A percentile compares a stretch with the other conserved stretches of the same genome.
Conservation (phyloP, 2,329 filamentous ascomycete genomes). For the Sclerotinia sclerotiorum region DNA sequence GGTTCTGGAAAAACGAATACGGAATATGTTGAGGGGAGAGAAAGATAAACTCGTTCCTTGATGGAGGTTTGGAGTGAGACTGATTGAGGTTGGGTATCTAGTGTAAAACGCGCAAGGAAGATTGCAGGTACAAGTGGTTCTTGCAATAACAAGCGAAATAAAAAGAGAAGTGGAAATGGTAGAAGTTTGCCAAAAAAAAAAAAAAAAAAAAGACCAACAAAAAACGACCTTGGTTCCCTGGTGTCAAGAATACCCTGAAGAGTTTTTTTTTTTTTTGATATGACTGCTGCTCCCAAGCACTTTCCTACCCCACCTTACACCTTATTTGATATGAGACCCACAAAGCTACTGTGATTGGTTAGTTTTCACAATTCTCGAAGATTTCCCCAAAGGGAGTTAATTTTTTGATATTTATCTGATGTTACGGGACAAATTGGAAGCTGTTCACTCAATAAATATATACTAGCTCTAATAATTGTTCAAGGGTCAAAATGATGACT, state of each 20-base stretch:
- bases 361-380: neutral
- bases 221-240: neutral
- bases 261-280: neutral
- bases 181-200: neutral
- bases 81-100: neutral
- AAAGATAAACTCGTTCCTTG: neutral
- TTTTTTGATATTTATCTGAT: neutral
- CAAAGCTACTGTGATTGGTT: neutral
- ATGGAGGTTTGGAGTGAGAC: neutral
- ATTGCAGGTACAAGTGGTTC: neutral
- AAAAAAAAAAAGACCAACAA: neutral
- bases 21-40: neutral
- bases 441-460: neutral
- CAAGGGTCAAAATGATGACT: too few species aligned
- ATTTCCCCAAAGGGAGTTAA: neutral
- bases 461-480: neutral
- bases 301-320: neutral
- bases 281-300: neutral
- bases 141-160: neutral
- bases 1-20: neutral
- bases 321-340: neutral
- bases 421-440: neutral
- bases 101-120: neutral
- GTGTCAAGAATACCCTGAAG: slow-evolving; percentile 2
- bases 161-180: neutral